Base-by-base conservation (phyloP, 768 basidiomycete genomes). In the Crepidotus variabilis region DNA sequence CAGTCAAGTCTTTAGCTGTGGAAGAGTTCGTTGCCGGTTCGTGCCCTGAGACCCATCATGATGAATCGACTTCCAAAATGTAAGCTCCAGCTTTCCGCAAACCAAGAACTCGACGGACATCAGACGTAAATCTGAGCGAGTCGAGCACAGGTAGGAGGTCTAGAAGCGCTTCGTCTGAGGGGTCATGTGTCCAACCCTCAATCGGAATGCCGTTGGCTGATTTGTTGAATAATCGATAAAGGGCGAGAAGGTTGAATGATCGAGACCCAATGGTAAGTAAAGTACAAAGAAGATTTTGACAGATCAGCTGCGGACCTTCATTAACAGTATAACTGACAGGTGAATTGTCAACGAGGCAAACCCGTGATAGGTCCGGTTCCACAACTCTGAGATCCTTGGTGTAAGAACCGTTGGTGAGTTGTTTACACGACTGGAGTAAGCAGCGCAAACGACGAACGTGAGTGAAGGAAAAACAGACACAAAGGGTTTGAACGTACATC, bases 181-280 rank as follows among this genome's bases (percentile, higher is more conserved):
- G 95, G 73, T 99, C 97, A 58, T 94, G 88, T 21, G 94, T 98
- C 97, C 97, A 98, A 50, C 97, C 97, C 78, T 98, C 96, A 72
- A 99, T 93, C 33, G 97, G 97, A 66, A 99, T 94, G 52, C 94
- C 97, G 70, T 99, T 99, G 52, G 92, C 97, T 98, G 69, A 47
- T 52, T 50, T 43, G 21, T 22, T 28, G 14, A 35, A 57, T 46
- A 28, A 45, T 13, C 23, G 52, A 34, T 21, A 16, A 52, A 48
- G 54, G 33, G 28, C 33, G 43, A 57, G 35, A 52, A 33, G 46
- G 10, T 35, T n/a, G 5, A 50, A 35, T 24, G 46, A 47, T 16
- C 22, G 60, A 14, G 28, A 18, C 16, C 16, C 8, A 14, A 22
- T 43, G 46, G 24, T 57, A 52, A 50, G 45, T 49, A 34, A 51